Base-by-base conservation (phyloP, 139 green algal species). In the Limnomonas spitsbergensis region DNA sequence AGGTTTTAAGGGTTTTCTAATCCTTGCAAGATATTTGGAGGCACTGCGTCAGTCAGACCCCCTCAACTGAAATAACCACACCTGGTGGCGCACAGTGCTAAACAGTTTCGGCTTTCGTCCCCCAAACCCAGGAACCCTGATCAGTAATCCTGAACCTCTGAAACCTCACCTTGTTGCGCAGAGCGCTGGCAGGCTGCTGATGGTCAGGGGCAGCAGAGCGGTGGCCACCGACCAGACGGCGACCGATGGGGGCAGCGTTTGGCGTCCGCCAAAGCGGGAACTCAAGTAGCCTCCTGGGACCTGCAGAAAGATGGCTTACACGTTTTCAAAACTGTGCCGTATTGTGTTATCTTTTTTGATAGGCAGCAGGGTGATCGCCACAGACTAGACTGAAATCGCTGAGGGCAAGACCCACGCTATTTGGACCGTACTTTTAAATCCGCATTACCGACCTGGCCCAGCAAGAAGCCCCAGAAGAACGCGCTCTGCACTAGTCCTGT, bases 231-330 rank as follows among this genome's bases (percentile, higher is more conserved):
- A 94, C 92, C 92, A 98, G 34, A 97, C 77, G 4, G 83, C 76
- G 27, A 98, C 95, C 56, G 92, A 95, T 0, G 71, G 78, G 0
- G 89, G 93, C 83, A 98, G 83, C 69, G 97, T 83, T 3, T 39
- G 81, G 2, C 87, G 71, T n/a, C 95, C 95, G 6, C 90, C 88
- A 29, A 93, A 80, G 4, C 75, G 76, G 9, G 78, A 84, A 31
- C 88, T 84, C 7, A 97, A 77, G 71, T 91, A 97, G 34, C 95
- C 95, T 26, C 92, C 94, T 0, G 95, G 95, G 42, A 99, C 83
- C 84, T 98, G 95, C 61, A 74, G 88, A 1, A 95, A 79, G 54
- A n/a, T n/a, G n/a, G n/a, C n/a, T n/a, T n/a, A n/a, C n/a, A n/a
- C n/a, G n/a, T n/a, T n/a, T n/a, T n/a, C n/a, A n/a, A n/a, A n/a